These are phyloP conservation scores for Aspergillus spinulosporus DNA, from an alignment of 2,329 filamentous ascomycete species.

Conservation along the genomic window DNA sequence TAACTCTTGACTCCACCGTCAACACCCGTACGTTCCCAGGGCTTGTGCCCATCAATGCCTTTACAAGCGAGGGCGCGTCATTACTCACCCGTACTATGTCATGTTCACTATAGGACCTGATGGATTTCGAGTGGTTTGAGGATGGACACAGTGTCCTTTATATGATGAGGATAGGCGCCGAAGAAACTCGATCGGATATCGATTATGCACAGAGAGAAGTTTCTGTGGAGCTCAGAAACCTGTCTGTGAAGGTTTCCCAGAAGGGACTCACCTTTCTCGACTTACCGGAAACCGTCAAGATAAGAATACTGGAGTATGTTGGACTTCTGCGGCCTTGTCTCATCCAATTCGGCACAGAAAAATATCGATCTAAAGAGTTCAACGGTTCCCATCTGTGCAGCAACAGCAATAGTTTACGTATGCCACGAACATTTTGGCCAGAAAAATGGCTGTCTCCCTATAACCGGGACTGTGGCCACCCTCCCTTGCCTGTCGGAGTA, in stretches of 20 bases:
- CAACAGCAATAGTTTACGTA: constrained; percentile 9
- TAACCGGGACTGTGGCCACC: constrained; percentile 20
- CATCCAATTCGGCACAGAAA: constrained; percentile 21
- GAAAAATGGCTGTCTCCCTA: constrained; percentile 14
- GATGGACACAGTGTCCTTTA: background rate
- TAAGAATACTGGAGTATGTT: constrained; percentile 25
- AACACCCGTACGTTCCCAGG: constrained; percentile 2
- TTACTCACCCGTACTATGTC: background rate
- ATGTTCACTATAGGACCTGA: background rate
- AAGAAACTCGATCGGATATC: background rate
- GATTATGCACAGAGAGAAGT: background rate
- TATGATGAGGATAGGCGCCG: background rate
- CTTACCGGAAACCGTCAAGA: constrained; percentile 22
- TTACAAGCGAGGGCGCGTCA: background rate
- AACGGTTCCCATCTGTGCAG: background rate
- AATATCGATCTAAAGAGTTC: constrained; percentile 6
- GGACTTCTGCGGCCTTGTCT: constrained; percentile 25
- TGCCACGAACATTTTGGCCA: constrained; percentile 5
- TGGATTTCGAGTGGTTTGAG: background rate
- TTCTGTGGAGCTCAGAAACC: too few relatives aligned
- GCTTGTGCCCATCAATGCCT: background rate
- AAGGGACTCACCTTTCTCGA: constrained; percentile 19
- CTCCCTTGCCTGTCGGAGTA: constrained; percentile 20
- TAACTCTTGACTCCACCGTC: background rate
- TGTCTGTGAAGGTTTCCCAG: background rate